Evolutionary conservation across 2,329 filamentous ascomycete species (phyloP), one percentile per base, ranked within the genome.

Genomic region (Penicillium hordei): DNA sequence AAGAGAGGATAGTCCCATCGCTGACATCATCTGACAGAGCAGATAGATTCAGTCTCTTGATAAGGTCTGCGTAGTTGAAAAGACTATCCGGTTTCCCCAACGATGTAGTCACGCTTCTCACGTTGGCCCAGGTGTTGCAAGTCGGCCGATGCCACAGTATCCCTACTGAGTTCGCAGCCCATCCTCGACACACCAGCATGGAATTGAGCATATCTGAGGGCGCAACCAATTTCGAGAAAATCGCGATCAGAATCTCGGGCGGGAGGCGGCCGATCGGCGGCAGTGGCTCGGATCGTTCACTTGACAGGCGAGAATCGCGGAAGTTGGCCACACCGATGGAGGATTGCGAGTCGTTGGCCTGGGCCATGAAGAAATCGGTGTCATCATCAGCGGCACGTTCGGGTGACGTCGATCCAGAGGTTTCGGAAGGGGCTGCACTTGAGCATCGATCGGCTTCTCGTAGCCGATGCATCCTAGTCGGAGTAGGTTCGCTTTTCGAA

Each of bases 121-220:
- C 86, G 71, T 92, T 92, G 13, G 82, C 77, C 89, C 91, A 97
- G 67, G 87, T 91, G 68, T 89, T 92, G 78, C 94, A 97, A 29
- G 91, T 87, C 1, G 94, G 94, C 39, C 94, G 85, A 75, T 97
- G 93, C 94, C 94, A 99, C 23, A 99, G 82, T 64, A 96, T 83
- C 62, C 94, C 93, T 65, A 97, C 94, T 51, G 90, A 89, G 72
- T 97, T 97, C 62, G 89, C 83, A 29, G 94, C 90, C 94, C 94
- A 99, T 61, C 89, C 86, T 75, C 92, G 93, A 70, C 89, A 97
- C n/a, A 96, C 93, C 63, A 94, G 81, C 90, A 97, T 93, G 76
- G 90, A 95, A 75, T 87, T 88, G 65, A 91, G 84, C 66, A 97
- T 83, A 70, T 99, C 93, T 44, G 81, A 79, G 2, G 92, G 84